phyloP scores from a whole-genome alignment of 2,329 filamentous ascomycete species.

The Curvularia verruculosa region DNA sequence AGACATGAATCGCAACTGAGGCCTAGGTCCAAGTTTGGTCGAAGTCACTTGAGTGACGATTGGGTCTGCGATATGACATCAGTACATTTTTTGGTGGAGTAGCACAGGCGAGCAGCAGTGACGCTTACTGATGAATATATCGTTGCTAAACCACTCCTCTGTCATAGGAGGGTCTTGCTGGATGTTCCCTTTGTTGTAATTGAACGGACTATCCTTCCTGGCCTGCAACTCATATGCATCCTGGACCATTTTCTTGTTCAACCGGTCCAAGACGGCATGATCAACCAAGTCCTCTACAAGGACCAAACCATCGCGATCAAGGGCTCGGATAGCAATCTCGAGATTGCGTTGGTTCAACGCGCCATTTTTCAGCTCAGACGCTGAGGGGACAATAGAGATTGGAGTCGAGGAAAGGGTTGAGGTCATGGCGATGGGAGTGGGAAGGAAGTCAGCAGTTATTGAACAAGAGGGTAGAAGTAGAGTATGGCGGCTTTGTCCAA shows the following conservation, averaged over 20 bases:
- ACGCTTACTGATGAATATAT: slow-evolving; percentile 61
- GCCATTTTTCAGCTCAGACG: slow-evolving; percentile 49
- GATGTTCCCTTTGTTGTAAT: slow-evolving; percentile 67
- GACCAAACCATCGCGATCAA: slow-evolving; percentile 43
- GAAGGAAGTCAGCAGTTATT: slow-evolving; percentile 2
- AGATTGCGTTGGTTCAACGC: slow-evolving; percentile 57
- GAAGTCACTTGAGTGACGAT: slow-evolving; percentile 64
- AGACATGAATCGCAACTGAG: slow-evolving; percentile 42
- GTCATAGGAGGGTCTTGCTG: slow-evolving; percentile 66
- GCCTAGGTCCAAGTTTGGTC: slow-evolving; percentile 46
- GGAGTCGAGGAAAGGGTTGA: slow-evolving; percentile 32
- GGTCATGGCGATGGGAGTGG: slow-evolving; percentile 22
- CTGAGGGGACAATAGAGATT: slow-evolving; percentile 50
- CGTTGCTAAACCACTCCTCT: slow-evolving; percentile 42
- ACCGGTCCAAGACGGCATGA: slow-evolving; percentile 57
- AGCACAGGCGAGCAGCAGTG: no score
- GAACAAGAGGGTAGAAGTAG: not conserved
- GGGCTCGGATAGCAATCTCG: slow-evolving; percentile 52
- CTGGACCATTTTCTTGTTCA: slow-evolving; percentile 65
- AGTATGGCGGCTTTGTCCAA: not conserved
- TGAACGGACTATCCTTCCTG: slow-evolving; percentile 62
- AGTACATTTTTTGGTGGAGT: not conserved
- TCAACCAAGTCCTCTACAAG: slow-evolving; percentile 47
- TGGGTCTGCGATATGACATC: slow-evolving; percentile 50
- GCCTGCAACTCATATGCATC: slow-evolving; percentile 61